These are phyloP conservation scores for Quercus phellos DNA, from an alignment of 331 rosid genomes.

Conservation along the genomic window DNA sequence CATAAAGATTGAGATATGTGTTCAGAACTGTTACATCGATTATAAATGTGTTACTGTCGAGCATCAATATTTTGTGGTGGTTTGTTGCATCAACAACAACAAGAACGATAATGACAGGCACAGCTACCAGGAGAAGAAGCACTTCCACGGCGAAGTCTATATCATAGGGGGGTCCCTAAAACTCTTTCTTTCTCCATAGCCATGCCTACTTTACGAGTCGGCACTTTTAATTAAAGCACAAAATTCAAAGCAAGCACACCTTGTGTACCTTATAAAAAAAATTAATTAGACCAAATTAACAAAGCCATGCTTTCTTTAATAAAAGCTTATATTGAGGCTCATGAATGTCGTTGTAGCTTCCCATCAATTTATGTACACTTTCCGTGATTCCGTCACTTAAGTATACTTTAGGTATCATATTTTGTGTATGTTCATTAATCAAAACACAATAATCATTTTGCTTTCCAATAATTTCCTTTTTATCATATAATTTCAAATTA, in stretches of 20 bases:
- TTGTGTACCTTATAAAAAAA: neutral
- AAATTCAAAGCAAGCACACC: neutral
- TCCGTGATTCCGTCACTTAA: too few species aligned
- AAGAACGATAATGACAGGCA: neutral
- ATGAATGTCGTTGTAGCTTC: neutral
- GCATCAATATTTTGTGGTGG: neutral
- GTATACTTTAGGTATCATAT: too few species aligned
- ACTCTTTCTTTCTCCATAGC: neutral
- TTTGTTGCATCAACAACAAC: neutral
- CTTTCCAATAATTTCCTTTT: neutral
- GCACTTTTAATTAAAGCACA: neutral
- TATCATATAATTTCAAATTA: too few species aligned
- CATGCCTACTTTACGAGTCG: neutral
- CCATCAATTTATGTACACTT: neutral
- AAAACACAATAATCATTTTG: neutral
- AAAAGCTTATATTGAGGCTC: neutral
- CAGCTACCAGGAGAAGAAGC: neutral
- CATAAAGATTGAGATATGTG: neutral
- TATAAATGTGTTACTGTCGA: neutral
- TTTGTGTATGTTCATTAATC: too few species aligned
- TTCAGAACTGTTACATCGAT: neutral
- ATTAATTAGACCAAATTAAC: too few species aligned
- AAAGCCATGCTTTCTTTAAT: too few species aligned
- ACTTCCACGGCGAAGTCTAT: neutral
- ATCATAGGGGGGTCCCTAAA: neutral